Conservation (phyloP, 768 basidiomycete genomes). For the Asterophora parasitica region DNA sequence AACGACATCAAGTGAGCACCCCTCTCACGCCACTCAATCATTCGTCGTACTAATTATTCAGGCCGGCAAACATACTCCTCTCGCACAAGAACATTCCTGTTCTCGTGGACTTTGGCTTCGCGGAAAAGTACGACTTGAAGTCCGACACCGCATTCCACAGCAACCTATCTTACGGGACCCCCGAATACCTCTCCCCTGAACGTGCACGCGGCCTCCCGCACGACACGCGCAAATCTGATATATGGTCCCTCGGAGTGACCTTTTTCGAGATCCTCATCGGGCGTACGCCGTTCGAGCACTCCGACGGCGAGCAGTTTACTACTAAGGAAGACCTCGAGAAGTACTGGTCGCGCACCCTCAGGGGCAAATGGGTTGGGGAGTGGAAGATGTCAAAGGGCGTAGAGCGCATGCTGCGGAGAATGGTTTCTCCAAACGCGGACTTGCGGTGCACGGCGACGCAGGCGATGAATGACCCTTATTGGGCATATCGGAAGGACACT, state of each 20-base stretch:
- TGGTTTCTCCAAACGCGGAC: constrained; percentile 82
- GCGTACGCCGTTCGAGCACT: constrained; percentile 86
- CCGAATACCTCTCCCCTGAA: constrained; percentile 94
- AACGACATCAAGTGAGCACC: constrained; percentile 86
- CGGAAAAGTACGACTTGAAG: constrained; percentile 72
- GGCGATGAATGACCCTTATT: constrained; percentile 64
- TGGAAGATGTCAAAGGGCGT: constrained; percentile 64
- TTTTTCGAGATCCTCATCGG: constrained; percentile 94
- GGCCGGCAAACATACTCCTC: constrained; percentile 91
- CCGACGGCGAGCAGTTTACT: constrained; percentile 72
- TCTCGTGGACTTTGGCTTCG: constrained; percentile 95
- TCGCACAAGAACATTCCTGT: constrained; percentile 75
- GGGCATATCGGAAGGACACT: constrained; percentile 36
- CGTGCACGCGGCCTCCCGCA: constrained; percentile 85
- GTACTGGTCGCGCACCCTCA: constrained; percentile 83
- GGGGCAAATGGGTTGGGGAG: constrained; percentile 83
- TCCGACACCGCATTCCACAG: constrained; percentile 71
- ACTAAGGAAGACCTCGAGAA: constrained; percentile 77
- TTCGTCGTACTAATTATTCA: constrained; percentile 23
- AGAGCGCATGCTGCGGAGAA: constrained; percentile 67
- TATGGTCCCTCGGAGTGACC: constrained; percentile 84
- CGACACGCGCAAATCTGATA: constrained; percentile 88
- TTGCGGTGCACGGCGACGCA: constrained; percentile 66
- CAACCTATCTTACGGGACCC: constrained; percentile 85
- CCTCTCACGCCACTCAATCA: constrained; percentile 3